These are phyloP conservation scores for Parathielavia appendiculata DNA, from an alignment of 495 filamentous ascomycete species.

Conservation along the genomic window DNA sequence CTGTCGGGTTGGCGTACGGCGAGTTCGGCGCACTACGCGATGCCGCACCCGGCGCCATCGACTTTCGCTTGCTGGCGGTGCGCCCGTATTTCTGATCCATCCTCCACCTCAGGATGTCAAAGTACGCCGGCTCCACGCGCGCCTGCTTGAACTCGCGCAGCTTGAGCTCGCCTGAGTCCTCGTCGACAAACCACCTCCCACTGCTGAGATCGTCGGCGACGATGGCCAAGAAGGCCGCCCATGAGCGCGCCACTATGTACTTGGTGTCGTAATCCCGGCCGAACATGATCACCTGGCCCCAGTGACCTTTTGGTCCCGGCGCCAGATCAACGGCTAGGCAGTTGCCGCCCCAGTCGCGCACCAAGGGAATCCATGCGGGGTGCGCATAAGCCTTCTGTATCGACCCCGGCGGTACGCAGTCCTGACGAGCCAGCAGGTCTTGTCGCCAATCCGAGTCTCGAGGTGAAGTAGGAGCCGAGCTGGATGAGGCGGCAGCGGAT, in stretches of 20 bases:
- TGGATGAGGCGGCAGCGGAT: slow-evolving; percentile 33
- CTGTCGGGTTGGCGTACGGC: slow-evolving; percentile 49
- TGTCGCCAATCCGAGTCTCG: slow-evolving; percentile 72
- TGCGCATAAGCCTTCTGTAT: slow-evolving; percentile 94
- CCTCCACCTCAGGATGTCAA: slow-evolving; percentile 91
- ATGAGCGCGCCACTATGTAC: slow-evolving; percentile 90
- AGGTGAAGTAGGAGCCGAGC: slow-evolving; percentile 40
- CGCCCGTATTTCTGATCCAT: slow-evolving; percentile 91
- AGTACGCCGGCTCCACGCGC: slow-evolving; percentile 86
- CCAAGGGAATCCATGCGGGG: slow-evolving; percentile 91
- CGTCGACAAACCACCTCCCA: slow-evolving; percentile 82
- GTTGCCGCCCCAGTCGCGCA: slow-evolving; percentile 98
- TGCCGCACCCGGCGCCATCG: slow-evolving; percentile 32
- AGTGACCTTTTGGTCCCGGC: slow-evolving; percentile 81
- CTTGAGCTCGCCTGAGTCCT: slow-evolving; percentile 87
- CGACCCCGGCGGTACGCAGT: slow-evolving; percentile 77
- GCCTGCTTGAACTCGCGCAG: slow-evolving; percentile 82
- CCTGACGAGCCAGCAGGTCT: slow-evolving; percentile 77
- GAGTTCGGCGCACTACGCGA: slow-evolving; percentile 45
- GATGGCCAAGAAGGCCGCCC: slow-evolving; percentile 79
- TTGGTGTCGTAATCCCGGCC: slow-evolving; percentile 98
- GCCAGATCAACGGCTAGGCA: slow-evolving; percentile 91
- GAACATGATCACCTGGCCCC: slow-evolving; percentile 96
- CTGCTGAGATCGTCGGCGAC: slow-evolving; percentile 86
- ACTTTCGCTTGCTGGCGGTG: slow-evolving; percentile 43